Conservation (phyloP, 352 stramenopile genomes). For the Globisporangium radiosum region DNA sequence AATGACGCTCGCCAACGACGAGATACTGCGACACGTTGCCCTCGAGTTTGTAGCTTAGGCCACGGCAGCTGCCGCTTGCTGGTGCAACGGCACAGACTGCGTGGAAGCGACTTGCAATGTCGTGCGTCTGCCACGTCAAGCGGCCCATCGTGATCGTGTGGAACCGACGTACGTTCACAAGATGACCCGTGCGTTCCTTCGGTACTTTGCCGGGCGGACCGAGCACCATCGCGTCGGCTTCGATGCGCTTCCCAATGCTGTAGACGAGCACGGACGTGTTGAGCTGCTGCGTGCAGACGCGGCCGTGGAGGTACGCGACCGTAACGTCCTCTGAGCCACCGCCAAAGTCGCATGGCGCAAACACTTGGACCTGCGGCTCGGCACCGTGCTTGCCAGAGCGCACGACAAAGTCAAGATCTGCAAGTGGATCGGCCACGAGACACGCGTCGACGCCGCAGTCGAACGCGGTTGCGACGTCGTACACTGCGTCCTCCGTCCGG, state of each 20-base stretch:
- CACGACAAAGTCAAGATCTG: constrained; percentile 6
- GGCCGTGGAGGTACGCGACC: constrained; percentile 20
- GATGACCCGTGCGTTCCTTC: constrained; percentile 13
- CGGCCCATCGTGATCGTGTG: constrained; percentile 41
- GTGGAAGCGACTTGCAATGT: constrained; percentile 37
- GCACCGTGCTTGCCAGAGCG: not conserved
- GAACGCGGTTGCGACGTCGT: constrained; percentile 7
- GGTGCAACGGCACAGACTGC: constrained; percentile 16
- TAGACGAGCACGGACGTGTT: constrained; percentile 42
- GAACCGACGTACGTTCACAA: constrained; percentile 33
- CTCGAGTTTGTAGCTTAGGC: constrained; percentile 29
- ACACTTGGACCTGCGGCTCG: constrained; percentile 31
- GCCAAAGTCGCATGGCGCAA: constrained; percentile 25
- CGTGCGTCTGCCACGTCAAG: constrained; percentile 26
- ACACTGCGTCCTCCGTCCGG: not conserved
- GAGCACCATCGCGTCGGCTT: constrained; percentile 27
- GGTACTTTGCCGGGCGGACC: not conserved
- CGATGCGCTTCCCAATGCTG: constrained; percentile 30
- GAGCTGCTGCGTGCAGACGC: constrained; percentile 16
- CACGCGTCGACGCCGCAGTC: constrained; percentile 26
- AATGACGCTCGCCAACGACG: constrained; percentile 29
- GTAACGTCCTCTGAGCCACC: constrained; percentile 25
- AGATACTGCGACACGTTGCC: constrained; percentile 17
- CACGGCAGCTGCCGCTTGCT: constrained; percentile 17
- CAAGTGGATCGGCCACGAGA: constrained; percentile 20